These are phyloP conservation scores for Barnettozyma hawaiiensis DNA, from an alignment of 1,139 yeast species.

Conservation along the genomic window DNA sequence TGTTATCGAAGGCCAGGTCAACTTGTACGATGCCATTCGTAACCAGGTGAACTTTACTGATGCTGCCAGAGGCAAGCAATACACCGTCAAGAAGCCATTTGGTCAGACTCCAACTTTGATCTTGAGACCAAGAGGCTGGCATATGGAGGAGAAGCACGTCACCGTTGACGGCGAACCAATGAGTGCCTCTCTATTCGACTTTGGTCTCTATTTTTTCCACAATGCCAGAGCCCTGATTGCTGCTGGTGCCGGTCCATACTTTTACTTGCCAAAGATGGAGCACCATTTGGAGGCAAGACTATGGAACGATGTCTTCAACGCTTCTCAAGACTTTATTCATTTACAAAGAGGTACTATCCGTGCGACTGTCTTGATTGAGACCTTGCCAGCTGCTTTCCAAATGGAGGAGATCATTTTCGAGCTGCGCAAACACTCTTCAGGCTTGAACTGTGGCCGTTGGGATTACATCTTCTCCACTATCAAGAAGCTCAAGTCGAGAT, in stretches of 20 bases:
- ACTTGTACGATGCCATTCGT: conserved; percentile 54
- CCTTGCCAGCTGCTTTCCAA: conserved; percentile 72
- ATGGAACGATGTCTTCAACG: conserved; percentile 72
- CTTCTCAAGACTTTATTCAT: conserved; percentile 61
- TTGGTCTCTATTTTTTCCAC: conserved; percentile 71
- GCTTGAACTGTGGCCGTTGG: conserved; percentile 82
- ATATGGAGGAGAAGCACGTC: conserved; percentile 68
- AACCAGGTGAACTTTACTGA: conserved; percentile 41
- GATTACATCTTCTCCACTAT: conserved; percentile 73
- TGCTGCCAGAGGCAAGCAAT: conserved; percentile 53
- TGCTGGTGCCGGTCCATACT: conserved; percentile 70
- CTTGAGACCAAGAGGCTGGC: conserved; percentile 89
- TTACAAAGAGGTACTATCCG: conserved; percentile 68
- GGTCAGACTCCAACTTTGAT: conserved; percentile 65
- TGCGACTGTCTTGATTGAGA: conserved; percentile 74
- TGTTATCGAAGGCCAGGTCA: conserved; percentile 49
- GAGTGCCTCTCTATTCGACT: conserved; percentile 70
- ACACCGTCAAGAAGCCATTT: conserved; percentile 42
- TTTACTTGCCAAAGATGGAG: conserved; percentile 77
- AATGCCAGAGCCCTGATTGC: conserved; percentile 57
- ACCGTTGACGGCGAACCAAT: conserved; percentile 71
- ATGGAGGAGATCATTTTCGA: conserved; percentile 79
- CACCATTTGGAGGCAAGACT: conserved; percentile 74
- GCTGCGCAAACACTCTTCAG: conserved; percentile 68
- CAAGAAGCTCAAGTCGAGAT: conserved; percentile 59